phyloP scores from a whole-genome alignment of 2,329 filamentous ascomycete genomes.

The Penicillium capsulatum region DNA sequence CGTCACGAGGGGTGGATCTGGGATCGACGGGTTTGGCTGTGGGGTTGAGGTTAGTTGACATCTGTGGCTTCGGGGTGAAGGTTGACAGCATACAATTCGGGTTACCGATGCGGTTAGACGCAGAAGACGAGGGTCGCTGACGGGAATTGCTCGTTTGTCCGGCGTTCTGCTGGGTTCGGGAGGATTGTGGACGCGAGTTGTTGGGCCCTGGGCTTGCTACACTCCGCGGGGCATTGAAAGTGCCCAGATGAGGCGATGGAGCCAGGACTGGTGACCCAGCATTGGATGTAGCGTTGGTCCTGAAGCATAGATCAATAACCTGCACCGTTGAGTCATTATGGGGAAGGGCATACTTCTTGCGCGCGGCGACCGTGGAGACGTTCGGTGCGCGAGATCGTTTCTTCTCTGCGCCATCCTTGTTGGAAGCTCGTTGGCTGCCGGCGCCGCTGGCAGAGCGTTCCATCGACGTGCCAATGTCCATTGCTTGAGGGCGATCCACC shows the following conservation, averaged over 20 bases:
- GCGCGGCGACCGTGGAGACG: constrained; percentile 53
- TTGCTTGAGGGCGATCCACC: constrained; percentile 61
- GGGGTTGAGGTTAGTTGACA: constrained; percentile 18
- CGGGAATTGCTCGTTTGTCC: constrained; percentile 55
- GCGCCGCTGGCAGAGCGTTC: constrained; percentile 40
- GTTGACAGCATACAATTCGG: constrained; percentile 50
- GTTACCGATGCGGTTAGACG: constrained; percentile 52
- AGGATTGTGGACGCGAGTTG: constrained; percentile 59
- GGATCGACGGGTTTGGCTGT: constrained; percentile 45
- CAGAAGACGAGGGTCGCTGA: constrained; percentile 58
- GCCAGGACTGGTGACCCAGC: constrained; percentile 65
- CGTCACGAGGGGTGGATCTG: constrained; percentile 53
- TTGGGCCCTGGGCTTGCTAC: constrained; percentile 58
- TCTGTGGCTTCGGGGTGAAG: too few species aligned
- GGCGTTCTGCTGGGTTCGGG: constrained; percentile 72
- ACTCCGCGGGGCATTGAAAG: constrained; percentile 59
- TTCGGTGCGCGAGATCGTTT: constrained; percentile 73
- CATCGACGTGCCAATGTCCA: constrained; percentile 35
- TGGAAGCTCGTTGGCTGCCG: constrained; percentile 35
- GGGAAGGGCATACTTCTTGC: constrained; percentile 65
- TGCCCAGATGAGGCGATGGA: constrained; percentile 70
- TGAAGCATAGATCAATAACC: constrained; percentile 31
- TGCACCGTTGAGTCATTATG: not conserved
- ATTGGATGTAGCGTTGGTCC: constrained; percentile 47
- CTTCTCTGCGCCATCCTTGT: constrained; percentile 62